Evolutionary conservation across 257 asterid genomes (phyloP).

Genomic region (Nicotiana undulata): DNA sequence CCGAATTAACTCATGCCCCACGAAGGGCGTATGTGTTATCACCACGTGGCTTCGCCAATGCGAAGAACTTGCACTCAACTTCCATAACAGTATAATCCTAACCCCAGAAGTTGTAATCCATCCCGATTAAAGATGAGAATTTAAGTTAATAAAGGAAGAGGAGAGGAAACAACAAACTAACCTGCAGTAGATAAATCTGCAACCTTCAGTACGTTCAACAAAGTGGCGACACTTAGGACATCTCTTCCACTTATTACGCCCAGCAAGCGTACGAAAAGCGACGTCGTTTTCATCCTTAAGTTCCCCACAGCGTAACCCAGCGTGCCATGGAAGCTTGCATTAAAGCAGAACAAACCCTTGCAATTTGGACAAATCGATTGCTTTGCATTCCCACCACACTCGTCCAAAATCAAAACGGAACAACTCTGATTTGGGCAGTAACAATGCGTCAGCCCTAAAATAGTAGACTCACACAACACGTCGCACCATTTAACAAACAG

Average conservation of each 20-base stretch:
- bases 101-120: not conserved
- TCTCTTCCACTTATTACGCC: not conserved
- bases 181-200: not conserved
- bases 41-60: too few relatives aligned
- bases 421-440: constrained; percentile 56
- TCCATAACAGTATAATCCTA: too few relatives aligned
- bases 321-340: constrained; percentile 49
- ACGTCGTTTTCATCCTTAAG: constrained; percentile 19
- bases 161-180: not conserved
- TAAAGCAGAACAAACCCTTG: constrained; percentile 42
- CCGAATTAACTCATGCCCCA: too few relatives aligned
- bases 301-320: constrained; percentile 42
- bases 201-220: not conserved
- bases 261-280: not conserved
- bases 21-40: too few relatives aligned
- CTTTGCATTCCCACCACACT: constrained; percentile 39
- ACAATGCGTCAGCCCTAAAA: constrained; percentile 23
- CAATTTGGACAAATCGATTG: constrained; percentile 51
- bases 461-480: constrained; percentile 40
- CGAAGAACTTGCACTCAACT: too few relatives aligned
- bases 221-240: not conserved
- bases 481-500: constrained; percentile 66
- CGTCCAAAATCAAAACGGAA: constrained; percentile 47
- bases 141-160: not conserved
- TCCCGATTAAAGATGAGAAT: not conserved